Conservation (phyloP, 495 filamentous ascomycete species). For the Aspergillus sparsus region DNA sequence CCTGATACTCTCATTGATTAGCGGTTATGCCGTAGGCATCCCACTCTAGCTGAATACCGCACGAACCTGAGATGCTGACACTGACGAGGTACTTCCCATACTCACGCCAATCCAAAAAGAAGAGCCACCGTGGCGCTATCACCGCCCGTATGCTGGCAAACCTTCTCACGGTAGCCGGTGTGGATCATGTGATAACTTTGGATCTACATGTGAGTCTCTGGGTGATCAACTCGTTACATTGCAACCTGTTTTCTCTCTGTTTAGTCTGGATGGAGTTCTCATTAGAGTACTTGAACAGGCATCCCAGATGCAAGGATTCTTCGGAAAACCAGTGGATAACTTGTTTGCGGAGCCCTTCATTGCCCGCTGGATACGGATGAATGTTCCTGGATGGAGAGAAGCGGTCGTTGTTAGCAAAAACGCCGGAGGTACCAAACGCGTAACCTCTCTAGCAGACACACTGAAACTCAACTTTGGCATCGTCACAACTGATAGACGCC, state of each 20-base stretch:
- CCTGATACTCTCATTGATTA: slow-evolving; percentile 34
- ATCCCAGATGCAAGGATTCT: slow-evolving; percentile 98
- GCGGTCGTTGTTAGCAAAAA: slow-evolving; percentile 98
- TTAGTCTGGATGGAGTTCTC: slow-evolving; percentile 16
- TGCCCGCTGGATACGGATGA: slow-evolving; percentile 90
- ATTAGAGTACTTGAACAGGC: slow-evolving; percentile 45
- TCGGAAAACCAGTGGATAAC: slow-evolving; percentile 96
- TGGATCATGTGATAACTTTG: slow-evolving; percentile 96
- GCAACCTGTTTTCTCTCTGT: slow-evolving; percentile 8
- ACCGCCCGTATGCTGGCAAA: slow-evolving; percentile 97
- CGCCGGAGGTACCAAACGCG: slow-evolving; percentile 91
- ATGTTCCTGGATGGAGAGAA: slow-evolving; percentile 82
- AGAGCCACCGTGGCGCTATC: slow-evolving; percentile 93
- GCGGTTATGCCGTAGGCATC: slow-evolving; percentile 81
- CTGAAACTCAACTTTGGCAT: slow-evolving; percentile 97
- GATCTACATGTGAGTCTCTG: slow-evolving; percentile 73
- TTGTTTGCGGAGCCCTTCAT: slow-evolving; percentile 95
- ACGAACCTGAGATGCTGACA: slow-evolving; percentile 46
- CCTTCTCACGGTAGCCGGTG: slow-evolving; percentile 85
- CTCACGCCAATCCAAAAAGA: slow-evolving; percentile 98
- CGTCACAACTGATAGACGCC: slow-evolving; percentile 87
- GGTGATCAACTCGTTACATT: slow-evolving; percentile 10
- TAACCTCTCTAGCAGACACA: slow-evolving; percentile 94
- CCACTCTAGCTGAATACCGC: slow-evolving; percentile 34
- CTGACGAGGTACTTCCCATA: slow-evolving; percentile 85